A percentile compares a stretch with the other conserved stretches of the same genome.
These are phyloP conservation scores for Eucalyptus tenuipes DNA, from an alignment of 345 rosid species.

Conservation along the genomic window DNA sequence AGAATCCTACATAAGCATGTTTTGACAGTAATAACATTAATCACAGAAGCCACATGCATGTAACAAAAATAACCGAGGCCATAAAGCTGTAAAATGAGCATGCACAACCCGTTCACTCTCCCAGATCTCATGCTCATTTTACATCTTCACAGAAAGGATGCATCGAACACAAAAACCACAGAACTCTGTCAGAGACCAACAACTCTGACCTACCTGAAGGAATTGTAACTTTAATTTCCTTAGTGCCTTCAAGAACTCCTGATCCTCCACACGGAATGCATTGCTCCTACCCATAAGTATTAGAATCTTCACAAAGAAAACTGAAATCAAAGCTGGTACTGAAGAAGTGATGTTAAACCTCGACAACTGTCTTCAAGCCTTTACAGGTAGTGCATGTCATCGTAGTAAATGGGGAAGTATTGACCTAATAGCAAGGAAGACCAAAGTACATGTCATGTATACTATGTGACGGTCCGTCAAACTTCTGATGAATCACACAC, in stretches of 20 bases:
- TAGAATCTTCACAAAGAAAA: neutral
- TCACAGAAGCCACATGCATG: neutral
- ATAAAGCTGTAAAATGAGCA: neutral
- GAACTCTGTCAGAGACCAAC: neutral
- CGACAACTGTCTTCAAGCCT: constrained; percentile 50
- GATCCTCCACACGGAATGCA: constrained; percentile 65
- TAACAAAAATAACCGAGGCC: neutral
- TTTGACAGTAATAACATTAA: neutral
- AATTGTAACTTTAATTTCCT: constrained; percentile 50
- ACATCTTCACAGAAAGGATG: neutral
- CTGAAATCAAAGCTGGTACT: neutral
- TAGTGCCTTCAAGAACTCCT: constrained; percentile 65
- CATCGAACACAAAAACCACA: neutral
- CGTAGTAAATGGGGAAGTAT: constrained; percentile 71
- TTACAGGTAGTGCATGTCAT: constrained; percentile 63
- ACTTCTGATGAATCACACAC: neutral
- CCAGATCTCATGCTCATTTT: neutral
- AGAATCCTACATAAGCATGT: neutral
- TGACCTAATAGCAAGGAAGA: constrained; percentile 27
- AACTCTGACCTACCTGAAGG: constrained; percentile 56
- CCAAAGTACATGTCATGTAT: neutral
- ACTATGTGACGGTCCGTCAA: neutral
- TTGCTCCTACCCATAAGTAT: constrained; percentile 32
- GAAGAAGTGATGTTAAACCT: constrained; percentile 29
- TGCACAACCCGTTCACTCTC: neutral